Evolutionary conservation across 2,329 filamentous ascomycete species (phyloP).

Genomic region (Dothistroma septosporum): DNA sequence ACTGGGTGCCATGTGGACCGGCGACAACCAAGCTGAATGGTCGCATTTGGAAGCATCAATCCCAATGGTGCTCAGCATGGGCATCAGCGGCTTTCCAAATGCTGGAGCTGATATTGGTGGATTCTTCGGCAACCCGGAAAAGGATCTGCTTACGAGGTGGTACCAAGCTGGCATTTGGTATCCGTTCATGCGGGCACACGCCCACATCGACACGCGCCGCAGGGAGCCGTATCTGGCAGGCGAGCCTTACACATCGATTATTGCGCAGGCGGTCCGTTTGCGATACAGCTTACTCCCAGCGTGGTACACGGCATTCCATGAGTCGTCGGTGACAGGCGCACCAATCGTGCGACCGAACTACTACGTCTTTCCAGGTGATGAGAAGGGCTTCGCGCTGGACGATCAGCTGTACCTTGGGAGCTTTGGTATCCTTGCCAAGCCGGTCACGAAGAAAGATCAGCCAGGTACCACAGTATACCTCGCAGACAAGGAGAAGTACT

Average conservation of each 20-base stretch:
- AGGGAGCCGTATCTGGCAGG: conserved; percentile 87
- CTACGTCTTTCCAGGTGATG: conserved; percentile 83
- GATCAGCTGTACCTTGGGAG: conserved; percentile 89
- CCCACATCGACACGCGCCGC: conserved; percentile 91
- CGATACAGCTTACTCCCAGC: conserved; percentile 85
- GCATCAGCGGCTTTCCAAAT: conserved; percentile 90
- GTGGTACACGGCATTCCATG: conserved; percentile 96
- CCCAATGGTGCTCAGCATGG: conserved; percentile 90
- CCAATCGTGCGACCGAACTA: conserved; percentile 91
- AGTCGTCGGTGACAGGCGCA: conserved; percentile 74
- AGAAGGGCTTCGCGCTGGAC: conserved; percentile 81
- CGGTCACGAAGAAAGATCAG: conserved; percentile 73
- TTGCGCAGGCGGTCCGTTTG: conserved; percentile 80
- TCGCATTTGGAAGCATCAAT: conserved; percentile 81
- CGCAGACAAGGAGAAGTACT: conserved; percentile 84
- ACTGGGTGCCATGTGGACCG: conserved; percentile 95
- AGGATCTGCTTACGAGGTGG: conserved; percentile 88
- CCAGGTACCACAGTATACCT: conserved; percentile 76
- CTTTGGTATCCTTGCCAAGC: conserved; percentile 88
- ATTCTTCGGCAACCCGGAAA: conserved; percentile 95
- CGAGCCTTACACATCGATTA: conserved; percentile 79
- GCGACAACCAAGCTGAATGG: conserved; percentile 94
- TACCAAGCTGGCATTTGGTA: conserved; percentile 97
- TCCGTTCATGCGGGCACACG: conserved; percentile 95
- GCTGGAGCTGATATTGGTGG: conserved; percentile 93